phyloP scores from a whole-genome alignment of 371 early-diverging fungal genomes.

The Apophysomyces sp. region DNA sequence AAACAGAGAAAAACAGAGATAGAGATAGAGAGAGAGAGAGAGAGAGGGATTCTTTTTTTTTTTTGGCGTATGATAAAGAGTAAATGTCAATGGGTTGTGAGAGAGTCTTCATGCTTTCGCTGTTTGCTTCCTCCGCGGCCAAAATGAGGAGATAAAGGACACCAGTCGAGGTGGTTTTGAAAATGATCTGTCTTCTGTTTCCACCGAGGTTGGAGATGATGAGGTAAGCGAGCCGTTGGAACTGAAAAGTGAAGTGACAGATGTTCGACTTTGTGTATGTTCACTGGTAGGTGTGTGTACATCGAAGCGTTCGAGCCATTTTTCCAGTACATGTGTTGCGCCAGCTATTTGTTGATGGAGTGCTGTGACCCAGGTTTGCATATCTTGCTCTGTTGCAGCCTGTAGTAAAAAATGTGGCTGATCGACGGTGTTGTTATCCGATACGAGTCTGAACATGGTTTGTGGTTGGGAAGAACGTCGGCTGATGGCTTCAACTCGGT shows the following conservation, averaged over 20 bases:
- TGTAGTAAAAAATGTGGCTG: constrained; percentile 10
- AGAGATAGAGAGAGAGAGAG: neutral
- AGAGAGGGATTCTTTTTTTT: neutral
- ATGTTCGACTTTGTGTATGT: neutral
- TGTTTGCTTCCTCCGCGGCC: neutral
- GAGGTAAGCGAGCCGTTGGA: constrained; percentile 2
- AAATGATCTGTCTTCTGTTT: neutral
- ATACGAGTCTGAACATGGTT: constrained; percentile 14
- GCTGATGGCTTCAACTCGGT: constrained; percentile 3
- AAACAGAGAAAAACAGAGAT: neutral
- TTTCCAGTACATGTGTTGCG: constrained; percentile 11
- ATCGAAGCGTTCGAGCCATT: constrained; percentile 24
- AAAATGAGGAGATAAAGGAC: constrained; percentile 2
- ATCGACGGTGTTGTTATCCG: neutral
- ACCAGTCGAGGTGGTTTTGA: constrained; percentile 8
- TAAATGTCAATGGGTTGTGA: neutral
- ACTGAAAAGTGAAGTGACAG: neutral
- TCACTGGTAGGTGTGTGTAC: constrained; percentile 1
- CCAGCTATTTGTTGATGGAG: constrained; percentile 2
- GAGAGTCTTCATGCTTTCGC: neutral
- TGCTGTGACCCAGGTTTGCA: constrained; percentile 14
- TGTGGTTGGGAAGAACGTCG: constrained; percentile 1
- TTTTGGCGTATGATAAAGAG: neutral
- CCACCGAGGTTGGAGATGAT: constrained; percentile 5
- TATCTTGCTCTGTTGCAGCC: constrained; percentile 11